Evolutionary conservation across 2,329 filamentous ascomycete genomes (phyloP).

Genomic region (Coleophoma eucalyptorum): DNA sequence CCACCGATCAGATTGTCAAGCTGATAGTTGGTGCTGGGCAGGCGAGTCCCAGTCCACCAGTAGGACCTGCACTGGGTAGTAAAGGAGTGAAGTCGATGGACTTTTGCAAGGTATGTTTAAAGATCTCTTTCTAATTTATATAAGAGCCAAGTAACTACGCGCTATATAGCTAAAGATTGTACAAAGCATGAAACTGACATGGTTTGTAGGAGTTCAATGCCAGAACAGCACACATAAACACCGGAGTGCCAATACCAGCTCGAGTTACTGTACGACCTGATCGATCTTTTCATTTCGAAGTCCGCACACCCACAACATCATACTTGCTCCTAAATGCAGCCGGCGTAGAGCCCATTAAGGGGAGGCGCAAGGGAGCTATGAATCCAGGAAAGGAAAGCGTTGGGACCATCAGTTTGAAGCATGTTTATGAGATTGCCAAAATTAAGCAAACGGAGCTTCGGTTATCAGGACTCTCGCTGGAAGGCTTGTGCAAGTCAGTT

Average conservation of each 20-base stretch:
- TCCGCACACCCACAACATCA: slow-evolving; percentile 92
- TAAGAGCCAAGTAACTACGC: too few relatives aligned
- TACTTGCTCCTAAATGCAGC: slow-evolving; percentile 84
- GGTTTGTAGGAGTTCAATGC: slow-evolving; percentile 89
- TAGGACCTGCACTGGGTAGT: slow-evolving; percentile 91
- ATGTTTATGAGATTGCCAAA: slow-evolving; percentile 95
- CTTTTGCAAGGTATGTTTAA: slow-evolving; percentile 81
- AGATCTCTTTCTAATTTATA: too few relatives aligned
- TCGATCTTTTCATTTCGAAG: slow-evolving; percentile 86
- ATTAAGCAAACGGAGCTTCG: slow-evolving; percentile 83
- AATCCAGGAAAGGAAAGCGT: slow-evolving; percentile 73
- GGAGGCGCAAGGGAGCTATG: slow-evolving; percentile 74
- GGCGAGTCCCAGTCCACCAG: slow-evolving; percentile 89
- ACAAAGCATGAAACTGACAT: slow-evolving; percentile 4
- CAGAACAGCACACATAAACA: slow-evolving; percentile 76
- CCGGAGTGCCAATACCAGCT: slow-evolving; percentile 84
- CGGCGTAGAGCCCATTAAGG: slow-evolving; percentile 65
- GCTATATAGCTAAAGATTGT: too few relatives aligned
- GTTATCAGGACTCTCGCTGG: slow-evolving; percentile 65
- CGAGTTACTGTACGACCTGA: slow-evolving; percentile 90
- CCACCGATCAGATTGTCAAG: slow-evolving; percentile 78
- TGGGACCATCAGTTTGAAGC: slow-evolving; percentile 88
- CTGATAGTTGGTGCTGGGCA: slow-evolving; percentile 96
- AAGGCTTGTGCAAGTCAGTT: slow-evolving; percentile 69
- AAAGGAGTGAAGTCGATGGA: slow-evolving; percentile 99